These are phyloP conservation scores for Aspergillus quadricinctus DNA, from an alignment of 2,329 filamentous ascomycete genomes.

Conservation along the genomic window DNA sequence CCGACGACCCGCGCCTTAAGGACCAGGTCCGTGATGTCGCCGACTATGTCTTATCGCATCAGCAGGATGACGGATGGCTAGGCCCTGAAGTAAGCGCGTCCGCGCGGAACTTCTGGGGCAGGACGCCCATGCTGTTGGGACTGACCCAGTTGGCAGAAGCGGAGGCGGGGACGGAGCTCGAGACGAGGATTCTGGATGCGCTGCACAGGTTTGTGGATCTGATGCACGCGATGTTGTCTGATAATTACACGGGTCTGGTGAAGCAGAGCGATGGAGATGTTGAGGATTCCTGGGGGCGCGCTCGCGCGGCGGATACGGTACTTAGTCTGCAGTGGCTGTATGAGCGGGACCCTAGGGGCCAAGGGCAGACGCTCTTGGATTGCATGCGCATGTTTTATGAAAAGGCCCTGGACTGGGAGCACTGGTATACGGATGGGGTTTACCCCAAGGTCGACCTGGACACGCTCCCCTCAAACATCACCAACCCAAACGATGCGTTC, in stretches of 20 bases:
- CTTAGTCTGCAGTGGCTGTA: slow-evolving; percentile 48
- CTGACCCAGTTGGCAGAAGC: slow-evolving; percentile 48
- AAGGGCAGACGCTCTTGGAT: slow-evolving; percentile 34
- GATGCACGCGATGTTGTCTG: slow-evolving; percentile 52
- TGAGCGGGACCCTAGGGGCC: slow-evolving; percentile 40
- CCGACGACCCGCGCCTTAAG: slow-evolving; percentile 49
- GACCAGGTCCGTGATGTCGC: slow-evolving; percentile 45
- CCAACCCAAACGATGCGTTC: slow-evolving; percentile 34
- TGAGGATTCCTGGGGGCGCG: slow-evolving; percentile 36
- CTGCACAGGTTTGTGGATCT: slow-evolving; percentile 50
- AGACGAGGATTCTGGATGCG: slow-evolving; percentile 41
- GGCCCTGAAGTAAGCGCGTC: slow-evolving; percentile 47
- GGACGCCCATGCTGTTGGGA: slow-evolving; percentile 50
- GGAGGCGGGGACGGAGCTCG: slow-evolving; percentile 38
- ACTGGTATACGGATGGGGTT: slow-evolving; percentile 35
- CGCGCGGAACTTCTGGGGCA: slow-evolving; percentile 51
- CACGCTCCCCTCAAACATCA: slow-evolving; percentile 27
- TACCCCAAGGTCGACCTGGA: slow-evolving; percentile 37
- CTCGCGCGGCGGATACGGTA: slow-evolving; percentile 43
- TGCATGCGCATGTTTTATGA: slow-evolving; percentile 44
- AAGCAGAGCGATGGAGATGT: slow-evolving; percentile 43
- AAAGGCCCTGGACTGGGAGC: slow-evolving; percentile 37
- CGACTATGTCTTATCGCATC: slow-evolving; percentile 47
- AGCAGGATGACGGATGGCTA: slow-evolving; percentile 55
- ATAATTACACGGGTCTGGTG: slow-evolving; percentile 51